phyloP scores from a whole-genome alignment of 1,284 basidiomycete genomes.

The Volvariella surrecta region DNA sequence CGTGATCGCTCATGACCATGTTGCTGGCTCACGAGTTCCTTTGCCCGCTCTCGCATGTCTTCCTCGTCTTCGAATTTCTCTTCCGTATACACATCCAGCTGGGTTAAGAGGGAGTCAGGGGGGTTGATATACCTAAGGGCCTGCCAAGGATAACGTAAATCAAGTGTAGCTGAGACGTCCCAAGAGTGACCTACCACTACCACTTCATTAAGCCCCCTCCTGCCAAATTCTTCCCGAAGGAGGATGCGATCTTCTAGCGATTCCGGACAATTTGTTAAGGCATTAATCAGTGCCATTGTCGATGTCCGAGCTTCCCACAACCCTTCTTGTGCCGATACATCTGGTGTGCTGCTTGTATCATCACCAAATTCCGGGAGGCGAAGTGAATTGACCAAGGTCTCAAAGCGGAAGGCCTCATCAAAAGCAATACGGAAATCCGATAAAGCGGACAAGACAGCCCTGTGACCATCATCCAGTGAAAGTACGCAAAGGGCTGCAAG shows the following conservation, averaged over 20 bases:
- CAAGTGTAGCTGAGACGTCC: neutral
- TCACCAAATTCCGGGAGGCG: slow-evolving; percentile 39
- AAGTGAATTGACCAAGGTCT: slow-evolving; percentile 63
- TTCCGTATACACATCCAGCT: slow-evolving; percentile 77
- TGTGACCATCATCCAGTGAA: slow-evolving; percentile 64
- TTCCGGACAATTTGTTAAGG: slow-evolving; percentile 71
- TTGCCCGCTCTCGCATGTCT: slow-evolving; percentile 63
- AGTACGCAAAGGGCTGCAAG: slow-evolving; percentile 80
- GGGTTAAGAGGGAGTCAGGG: slow-evolving; percentile 64
- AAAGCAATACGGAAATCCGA: slow-evolving; percentile 72
- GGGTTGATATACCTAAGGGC: slow-evolving; percentile 68
- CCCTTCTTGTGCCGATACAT: slow-evolving; percentile 48
- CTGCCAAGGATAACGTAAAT: slow-evolving; percentile 26
- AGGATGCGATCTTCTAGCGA: slow-evolving; percentile 71
- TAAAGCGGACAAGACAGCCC: slow-evolving; percentile 66
- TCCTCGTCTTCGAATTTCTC: slow-evolving; percentile 88
- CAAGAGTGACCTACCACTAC: slow-evolving; percentile 55
- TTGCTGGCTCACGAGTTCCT: slow-evolving; percentile 30
- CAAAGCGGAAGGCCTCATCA: slow-evolving; percentile 75
- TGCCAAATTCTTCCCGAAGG: slow-evolving; percentile 72
- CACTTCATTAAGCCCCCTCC: slow-evolving; percentile 76
- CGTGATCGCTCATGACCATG: slow-evolving; percentile 25
- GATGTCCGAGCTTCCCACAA: slow-evolving; percentile 79
- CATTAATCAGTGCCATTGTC: slow-evolving; percentile 74
- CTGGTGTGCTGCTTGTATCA: slow-evolving; percentile 24